A percentile compares a stretch with the other conserved stretches of the same genome.
Conservation (phyloP, 805 yeast genomes). For the Spencermartinsiella europaea region DNA sequence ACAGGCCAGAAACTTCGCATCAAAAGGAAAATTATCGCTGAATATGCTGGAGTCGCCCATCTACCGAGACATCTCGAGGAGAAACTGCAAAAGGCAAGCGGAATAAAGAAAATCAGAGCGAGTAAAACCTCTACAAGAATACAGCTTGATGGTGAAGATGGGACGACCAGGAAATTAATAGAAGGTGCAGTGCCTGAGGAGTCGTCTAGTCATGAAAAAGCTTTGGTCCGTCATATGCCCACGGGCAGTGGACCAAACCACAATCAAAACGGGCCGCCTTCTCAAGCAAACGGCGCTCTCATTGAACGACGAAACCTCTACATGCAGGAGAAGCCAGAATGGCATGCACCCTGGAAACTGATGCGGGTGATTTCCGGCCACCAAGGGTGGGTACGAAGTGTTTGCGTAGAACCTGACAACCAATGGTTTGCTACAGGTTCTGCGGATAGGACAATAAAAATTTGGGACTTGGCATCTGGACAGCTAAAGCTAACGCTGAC, state of each 20-base stretch:
- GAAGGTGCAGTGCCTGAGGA: slow-evolving; percentile 9
- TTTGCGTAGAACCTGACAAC: slow-evolving; percentile 79
- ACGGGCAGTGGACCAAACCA: background rate
- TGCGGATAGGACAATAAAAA: slow-evolving; percentile 78
- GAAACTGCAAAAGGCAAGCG: slow-evolving; percentile 15
- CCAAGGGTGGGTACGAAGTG: slow-evolving; percentile 85
- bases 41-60: slow-evolving; percentile 20
- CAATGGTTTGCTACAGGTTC: slow-evolving; percentile 92
- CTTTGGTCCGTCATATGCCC: background rate
- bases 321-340: slow-evolving; percentile 24
- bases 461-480: slow-evolving; percentile 83
- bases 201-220: background rate
- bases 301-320: slow-evolving; percentile 6
- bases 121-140: slow-evolving; percentile 1
- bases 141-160: slow-evolving; percentile 11
- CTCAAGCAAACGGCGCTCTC: background rate
- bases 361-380: slow-evolving; percentile 80
- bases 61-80: slow-evolving; percentile 26
- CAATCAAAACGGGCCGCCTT: background rate
- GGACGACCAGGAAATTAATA: slow-evolving; percentile 16
- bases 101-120: slow-evolving; percentile 2
- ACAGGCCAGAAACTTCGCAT: background rate
- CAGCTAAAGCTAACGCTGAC: slow-evolving; percentile 68
- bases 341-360: slow-evolving; percentile 68
- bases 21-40: slow-evolving; percentile 13